Base-by-base conservation (phyloP, 345 rosid genomes). In the Limnanthes douglasii region DNA sequence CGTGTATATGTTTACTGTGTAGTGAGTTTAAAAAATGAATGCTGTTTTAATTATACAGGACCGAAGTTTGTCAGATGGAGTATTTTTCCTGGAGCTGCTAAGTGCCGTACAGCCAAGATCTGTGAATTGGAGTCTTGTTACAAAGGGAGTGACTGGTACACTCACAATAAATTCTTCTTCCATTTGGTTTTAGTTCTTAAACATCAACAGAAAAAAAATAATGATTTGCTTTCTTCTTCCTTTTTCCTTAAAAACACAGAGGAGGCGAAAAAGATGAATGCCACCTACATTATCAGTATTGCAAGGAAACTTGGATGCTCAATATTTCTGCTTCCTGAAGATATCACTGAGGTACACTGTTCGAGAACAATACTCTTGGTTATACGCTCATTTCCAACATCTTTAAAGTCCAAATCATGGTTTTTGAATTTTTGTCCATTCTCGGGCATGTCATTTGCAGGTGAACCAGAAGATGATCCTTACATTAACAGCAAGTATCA, bases 401-500 rank as follows among this genome's bases (percentile, higher is more conserved):
- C 13, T 37, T 35, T 31, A 5, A 17, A 23, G 14, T 7, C 16
- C 1, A 25, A 25, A 25, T 6, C 7, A 25, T 25, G 7, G n/a
- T 33, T 7, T 21, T 30, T 12, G 4, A 33, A n/a, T 28, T 37
- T 42, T 9, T 9, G 19, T 38, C n/a, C n/a, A n/a, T n/a, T n/a
- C n/a, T n/a, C n/a, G n/a, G n/a, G n/a, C n/a, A n/a, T n/a, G n/a
- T n/a, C n/a, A 16, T 20, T 14, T 40, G 46, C 72, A 90, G 94
- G 98, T 84, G 59, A 90, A 90, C 43, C 98, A 90, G 59, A 84
- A 90, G 73, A 90, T 90, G 95, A 84, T 90, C 41, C 65, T 90
- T 13, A 90, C 95, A 2, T 56, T 90, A 58, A 79, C 98, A 0
- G 95, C 94, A 15, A 90, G 92, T 51, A 75, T 90, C 30, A 90